Conservation (phyloP, 1,284 basidiomycete genomes). For the Ganoderma sinense region DNA sequence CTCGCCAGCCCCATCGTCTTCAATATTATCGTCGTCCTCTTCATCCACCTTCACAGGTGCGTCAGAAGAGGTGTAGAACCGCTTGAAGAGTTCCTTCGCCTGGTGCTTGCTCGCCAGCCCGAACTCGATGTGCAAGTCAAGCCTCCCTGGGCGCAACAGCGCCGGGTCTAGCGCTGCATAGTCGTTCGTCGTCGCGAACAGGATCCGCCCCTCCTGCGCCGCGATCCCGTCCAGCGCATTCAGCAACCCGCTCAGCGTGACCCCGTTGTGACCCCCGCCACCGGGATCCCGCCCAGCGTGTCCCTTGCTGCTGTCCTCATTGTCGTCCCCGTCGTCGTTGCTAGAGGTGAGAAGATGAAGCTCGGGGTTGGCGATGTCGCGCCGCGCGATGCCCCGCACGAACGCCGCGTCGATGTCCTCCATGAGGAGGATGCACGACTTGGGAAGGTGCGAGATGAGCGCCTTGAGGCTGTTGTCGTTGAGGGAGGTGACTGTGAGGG, state of each 20-base stretch:
- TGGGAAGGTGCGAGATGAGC: conserved; percentile 70
- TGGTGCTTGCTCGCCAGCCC: conserved; percentile 72
- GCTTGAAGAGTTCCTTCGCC: conserved; percentile 65
- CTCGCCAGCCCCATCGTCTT: too few relatives aligned
- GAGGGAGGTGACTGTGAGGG: conserved; percentile 69
- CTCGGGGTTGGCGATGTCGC: conserved; percentile 41
- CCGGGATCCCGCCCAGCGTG: too few relatives aligned
- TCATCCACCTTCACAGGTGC: conserved; percentile 27
- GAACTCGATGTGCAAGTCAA: conserved; percentile 83
- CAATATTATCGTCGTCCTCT: not conserved
- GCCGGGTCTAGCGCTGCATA: conserved; percentile 75
- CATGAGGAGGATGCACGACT: conserved; percentile 77
- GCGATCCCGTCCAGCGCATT: conserved; percentile 80
- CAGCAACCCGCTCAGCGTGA: conserved; percentile 78
- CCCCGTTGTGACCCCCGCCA: conserved; percentile 42
- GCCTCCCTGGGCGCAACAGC: conserved; percentile 76
- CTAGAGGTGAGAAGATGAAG: not conserved
- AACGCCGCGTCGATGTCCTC: conserved; percentile 86
- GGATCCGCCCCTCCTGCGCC: conserved; percentile 78
- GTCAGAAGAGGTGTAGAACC: conserved; percentile 56
- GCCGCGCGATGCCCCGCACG: conserved; percentile 57
- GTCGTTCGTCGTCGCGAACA: conserved; percentile 83
- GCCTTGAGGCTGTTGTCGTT: conserved; percentile 70
- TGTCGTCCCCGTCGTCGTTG: too few relatives aligned
- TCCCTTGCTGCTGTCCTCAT: not conserved